Base-by-base conservation (phyloP, 768 basidiomycete genomes). In the Krasilnikovozyma curviuscula region DNA sequence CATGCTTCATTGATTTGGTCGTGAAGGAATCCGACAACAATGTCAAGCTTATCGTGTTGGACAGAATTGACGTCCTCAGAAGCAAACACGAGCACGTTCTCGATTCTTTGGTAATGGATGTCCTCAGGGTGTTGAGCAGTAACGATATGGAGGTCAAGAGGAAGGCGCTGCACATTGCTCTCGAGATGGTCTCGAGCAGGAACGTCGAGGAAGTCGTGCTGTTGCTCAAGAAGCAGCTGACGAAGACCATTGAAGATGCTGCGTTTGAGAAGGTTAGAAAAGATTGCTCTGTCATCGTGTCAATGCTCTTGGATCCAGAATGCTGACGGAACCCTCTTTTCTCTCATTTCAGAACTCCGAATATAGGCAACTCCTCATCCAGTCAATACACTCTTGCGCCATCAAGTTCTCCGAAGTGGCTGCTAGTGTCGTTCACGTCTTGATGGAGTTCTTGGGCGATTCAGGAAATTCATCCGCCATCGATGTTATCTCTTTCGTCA, bases 1-100 rank as follows among this genome's bases (percentile, higher is more conserved):
- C 78, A 8, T 81, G 75, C 55, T 77, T 91, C 54, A 83, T 93
- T 58, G 81, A 76, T 55, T 75, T 97, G 39, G 78, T 88, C 51
- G 71, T 81, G 63, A 91, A 89, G 67, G 91, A 97, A 66, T 85
- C 88, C 1, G 91, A 97, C 68, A 98, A 97, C 67, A 98, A 98
- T 57, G 91, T 95, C 65, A 97, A 95, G 66, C 74, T 95, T 38
- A 97, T 97, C 50, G 91, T 97, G 16, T 72, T 98, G 23, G 83
- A 91, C 60, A 78, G 93, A 38, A 73, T 98, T 30, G 83, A 95
- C 46, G 67, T 65, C 29, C 70, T 98, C 19, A 75, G 83, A 37
- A 69, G 76, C 5, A 83, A 79, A 59, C 88, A 95, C 63, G 88
- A 83, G 16, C 64, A 65, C 50, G 77, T 95, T 31, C 68, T 97